Conservation (phyloP, 2,329 filamentous ascomycete genomes). For the Penicillium corylophilum region DNA sequence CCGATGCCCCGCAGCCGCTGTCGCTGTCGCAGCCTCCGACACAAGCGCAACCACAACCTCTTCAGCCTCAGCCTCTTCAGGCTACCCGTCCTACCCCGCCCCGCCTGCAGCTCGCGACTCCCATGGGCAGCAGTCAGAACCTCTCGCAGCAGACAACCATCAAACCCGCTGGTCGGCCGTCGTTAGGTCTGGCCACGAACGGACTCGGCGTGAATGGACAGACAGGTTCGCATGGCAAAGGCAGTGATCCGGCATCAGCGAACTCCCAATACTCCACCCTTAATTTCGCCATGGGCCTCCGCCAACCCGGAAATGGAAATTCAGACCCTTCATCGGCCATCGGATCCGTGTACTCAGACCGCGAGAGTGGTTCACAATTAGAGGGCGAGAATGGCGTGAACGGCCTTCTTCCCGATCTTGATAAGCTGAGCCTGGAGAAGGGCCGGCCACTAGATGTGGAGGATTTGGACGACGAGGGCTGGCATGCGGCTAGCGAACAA, state of each 20-base stretch:
- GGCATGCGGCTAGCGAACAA: slow-evolving; percentile 88
- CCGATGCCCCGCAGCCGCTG: slow-evolving; percentile 32
- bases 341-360: slow-evolving; percentile 78
- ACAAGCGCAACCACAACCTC: slow-evolving; percentile 43
- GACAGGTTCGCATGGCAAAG: slow-evolving; percentile 73
- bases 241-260: slow-evolving; percentile 79
- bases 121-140: slow-evolving; percentile 71
- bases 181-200: slow-evolving; percentile 63
- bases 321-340: slow-evolving; percentile 87
- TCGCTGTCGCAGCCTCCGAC: slow-evolving; percentile 51
- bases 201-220: slow-evolving; percentile 78
- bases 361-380: slow-evolving; percentile 72
- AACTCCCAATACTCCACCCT: slow-evolving; percentile 82
- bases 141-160: slow-evolving; percentile 67
- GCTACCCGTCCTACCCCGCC: slow-evolving; percentile 64
- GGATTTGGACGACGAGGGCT: slow-evolving; percentile 90
- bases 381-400: slow-evolving; percentile 80
- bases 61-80: slow-evolving; percentile 13
- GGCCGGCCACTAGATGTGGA: slow-evolving; percentile 85
- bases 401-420: slow-evolving; percentile 71
- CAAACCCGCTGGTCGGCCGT: slow-evolving; percentile 52
- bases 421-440: slow-evolving; percentile 77
- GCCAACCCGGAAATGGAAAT: slow-evolving; percentile 61
- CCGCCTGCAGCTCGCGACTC: slow-evolving; percentile 81
- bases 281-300: slow-evolving; percentile 73